Evolutionary conservation across 2,329 filamentous ascomycete species (phyloP).

Genomic region (Aspergillus thermomutatus): DNA sequence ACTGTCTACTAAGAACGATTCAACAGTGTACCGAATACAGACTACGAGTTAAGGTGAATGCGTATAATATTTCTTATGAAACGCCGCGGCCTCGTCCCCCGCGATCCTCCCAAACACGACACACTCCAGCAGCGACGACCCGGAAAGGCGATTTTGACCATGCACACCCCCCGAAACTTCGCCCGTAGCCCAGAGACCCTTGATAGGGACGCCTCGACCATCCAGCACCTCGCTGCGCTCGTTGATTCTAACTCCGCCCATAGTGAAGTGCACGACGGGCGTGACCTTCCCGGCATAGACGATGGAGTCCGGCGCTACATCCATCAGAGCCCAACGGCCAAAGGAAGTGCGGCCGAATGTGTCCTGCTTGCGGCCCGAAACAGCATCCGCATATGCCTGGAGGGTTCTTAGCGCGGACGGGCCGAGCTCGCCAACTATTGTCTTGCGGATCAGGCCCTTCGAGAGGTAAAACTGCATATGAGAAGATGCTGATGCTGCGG

Average conservation of each 20-base stretch:
- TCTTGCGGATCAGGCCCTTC: constrained; percentile 59
- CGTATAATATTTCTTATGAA: constrained; percentile 4
- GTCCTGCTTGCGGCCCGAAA: constrained; percentile 41
- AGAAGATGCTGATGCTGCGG: constrained; percentile 50
- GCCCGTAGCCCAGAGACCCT: constrained; percentile 60
- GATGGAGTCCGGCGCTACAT: constrained; percentile 49
- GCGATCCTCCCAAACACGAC: constrained; percentile 62
- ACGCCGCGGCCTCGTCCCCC: constrained; percentile 46
- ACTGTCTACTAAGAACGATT: no score
- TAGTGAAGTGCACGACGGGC: constrained; percentile 64
- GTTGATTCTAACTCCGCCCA: constrained; percentile 62
- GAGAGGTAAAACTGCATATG: constrained; percentile 63
- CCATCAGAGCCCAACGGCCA: constrained; percentile 54
- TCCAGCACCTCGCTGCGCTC: constrained; percentile 51
- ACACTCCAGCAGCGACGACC: constrained; percentile 61
- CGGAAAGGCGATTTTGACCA: constrained; percentile 60
- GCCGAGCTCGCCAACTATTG: constrained; percentile 51
- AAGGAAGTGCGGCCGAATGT: constrained; percentile 50
- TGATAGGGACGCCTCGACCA: constrained; percentile 43
- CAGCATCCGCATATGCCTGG: constrained; percentile 48
- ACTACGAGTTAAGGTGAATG: no score
- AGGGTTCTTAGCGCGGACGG: constrained; percentile 43
- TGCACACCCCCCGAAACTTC: constrained; percentile 65
- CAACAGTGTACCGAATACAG: no score
- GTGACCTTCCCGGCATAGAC: constrained; percentile 60